A percentile compares a stretch with the other conserved stretches of the same genome.
Conservation (phyloP, 2,329 filamentous ascomycete species). For the Diaporthe vaccinii region DNA sequence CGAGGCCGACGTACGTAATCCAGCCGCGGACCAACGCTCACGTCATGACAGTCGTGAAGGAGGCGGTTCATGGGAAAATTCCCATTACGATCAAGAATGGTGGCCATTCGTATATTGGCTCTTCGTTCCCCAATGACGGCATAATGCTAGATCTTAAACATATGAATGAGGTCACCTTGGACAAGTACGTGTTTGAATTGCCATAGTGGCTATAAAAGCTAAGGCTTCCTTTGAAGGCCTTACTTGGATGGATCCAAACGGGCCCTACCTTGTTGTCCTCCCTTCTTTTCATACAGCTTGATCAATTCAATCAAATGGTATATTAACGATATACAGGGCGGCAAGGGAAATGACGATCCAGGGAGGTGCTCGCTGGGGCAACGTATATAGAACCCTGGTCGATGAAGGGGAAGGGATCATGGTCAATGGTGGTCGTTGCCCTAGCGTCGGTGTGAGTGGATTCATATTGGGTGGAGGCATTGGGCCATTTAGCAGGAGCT, state of each 20-base stretch:
- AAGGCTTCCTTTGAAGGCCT: too few species aligned
- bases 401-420: slow-evolving; percentile 43
- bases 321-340: not conserved
- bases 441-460: slow-evolving; percentile 54
- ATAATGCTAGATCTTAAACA: slow-evolving; percentile 49
- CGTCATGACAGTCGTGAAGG: slow-evolving; percentile 42
- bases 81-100: slow-evolving; percentile 48
- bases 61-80: slow-evolving; percentile 33
- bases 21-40: slow-evolving; percentile 42
- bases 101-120: slow-evolving; percentile 50
- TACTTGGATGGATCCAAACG: too few species aligned
- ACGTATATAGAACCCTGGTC: slow-evolving; percentile 50
- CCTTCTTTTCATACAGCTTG: too few species aligned
- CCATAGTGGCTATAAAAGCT: not conserved
- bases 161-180: slow-evolving; percentile 48
- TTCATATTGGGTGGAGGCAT: slow-evolving; percentile 56
- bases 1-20: slow-evolving; percentile 45
- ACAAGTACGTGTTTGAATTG: slow-evolving; percentile 33
- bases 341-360: slow-evolving; percentile 44
- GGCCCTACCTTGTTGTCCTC: not conserved
- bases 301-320: too few species aligned
- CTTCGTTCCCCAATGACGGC: slow-evolving; percentile 47
- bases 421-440: slow-evolving; percentile 51
- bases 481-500: slow-evolving; percentile 51
- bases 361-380: slow-evolving; percentile 49